Percentiles rank a stretch among this genome's conserved stretches.
These are phyloP conservation scores for Ascochyta pisi DNA, from an alignment of 2,329 filamentous ascomycete species.

Conservation along the genomic window DNA sequence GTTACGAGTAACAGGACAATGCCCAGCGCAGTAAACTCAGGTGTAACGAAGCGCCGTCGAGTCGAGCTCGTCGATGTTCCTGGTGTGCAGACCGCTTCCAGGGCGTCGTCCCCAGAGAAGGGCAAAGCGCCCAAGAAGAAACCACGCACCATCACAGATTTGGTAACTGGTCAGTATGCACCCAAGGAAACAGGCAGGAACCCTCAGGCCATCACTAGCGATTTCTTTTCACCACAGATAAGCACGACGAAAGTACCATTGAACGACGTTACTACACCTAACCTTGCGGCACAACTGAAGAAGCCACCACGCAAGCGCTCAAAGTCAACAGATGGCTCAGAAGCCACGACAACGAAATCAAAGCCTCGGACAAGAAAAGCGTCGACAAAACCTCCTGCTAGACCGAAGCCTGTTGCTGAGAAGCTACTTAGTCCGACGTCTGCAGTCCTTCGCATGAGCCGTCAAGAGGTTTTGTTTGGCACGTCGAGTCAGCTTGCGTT, in stretches of 20 bases:
- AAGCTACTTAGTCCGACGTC: conserved; percentile 48
- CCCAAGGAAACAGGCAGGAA: conserved; percentile 16
- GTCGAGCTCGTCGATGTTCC: conserved; percentile 43
- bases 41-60: conserved; percentile 37
- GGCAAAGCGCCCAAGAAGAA: conserved; percentile 49
- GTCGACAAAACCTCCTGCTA: conserved; percentile 34
- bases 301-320: conserved; percentile 33
- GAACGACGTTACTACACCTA: conserved; percentile 27
- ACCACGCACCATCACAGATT: conserved; percentile 48
- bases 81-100: conserved; percentile 27
- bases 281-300: conserved; percentile 16
- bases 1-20: neutral
- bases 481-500: conserved; percentile 51
- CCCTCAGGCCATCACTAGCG: conserved; percentile 16
- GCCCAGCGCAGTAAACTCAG: conserved; percentile 10
- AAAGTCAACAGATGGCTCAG: conserved; percentile 25
- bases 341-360: conserved; percentile 25
- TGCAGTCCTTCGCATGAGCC: conserved; percentile 33
- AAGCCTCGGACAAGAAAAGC: conserved; percentile 35
- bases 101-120: conserved; percentile 39
- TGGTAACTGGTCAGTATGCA: conserved; percentile 47
- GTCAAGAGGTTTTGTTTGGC: conserved; percentile 49
- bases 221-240: conserved; percentile 35
- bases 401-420: conserved; percentile 37
- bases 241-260: conserved; percentile 33